A percentile compares a stretch with the other conserved stretches of the same genome.
Evolutionary conservation across 768 basidiomycete genomes (phyloP).

Genomic region (Trametes cinnabarina): DNA sequence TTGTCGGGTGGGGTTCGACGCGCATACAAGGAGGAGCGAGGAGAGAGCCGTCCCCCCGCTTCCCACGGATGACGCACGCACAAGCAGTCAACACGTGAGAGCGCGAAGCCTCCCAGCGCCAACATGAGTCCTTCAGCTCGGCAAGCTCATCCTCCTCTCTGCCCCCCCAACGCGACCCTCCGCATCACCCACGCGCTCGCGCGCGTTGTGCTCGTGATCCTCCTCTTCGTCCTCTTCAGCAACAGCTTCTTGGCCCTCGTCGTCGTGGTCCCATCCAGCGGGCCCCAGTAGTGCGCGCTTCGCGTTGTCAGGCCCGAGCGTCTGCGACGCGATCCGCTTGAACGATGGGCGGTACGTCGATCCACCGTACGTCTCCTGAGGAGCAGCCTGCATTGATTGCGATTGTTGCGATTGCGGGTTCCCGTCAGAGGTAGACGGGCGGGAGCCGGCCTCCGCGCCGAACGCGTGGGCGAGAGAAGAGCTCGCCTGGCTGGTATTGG

Average conservation of each 20-base stretch:
- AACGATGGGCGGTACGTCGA: constrained; percentile 53
- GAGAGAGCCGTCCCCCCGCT: background rate
- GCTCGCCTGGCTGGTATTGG: constrained; percentile 29
- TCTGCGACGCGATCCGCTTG: constrained; percentile 72
- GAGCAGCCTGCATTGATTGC: background rate
- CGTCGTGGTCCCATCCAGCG: constrained; percentile 33
- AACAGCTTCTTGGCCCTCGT: constrained; percentile 22
- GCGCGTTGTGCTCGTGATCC: background rate
- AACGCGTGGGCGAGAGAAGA: constrained; percentile 25
- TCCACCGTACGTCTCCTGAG: background rate
- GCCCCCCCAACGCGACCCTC: background rate
- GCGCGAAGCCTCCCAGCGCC: background rate
- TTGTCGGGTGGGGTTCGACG: background rate
- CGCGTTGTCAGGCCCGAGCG: constrained; percentile 55
- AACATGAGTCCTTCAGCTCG: background rate
- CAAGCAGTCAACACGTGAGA: background rate
- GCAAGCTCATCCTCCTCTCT: constrained; percentile 8
- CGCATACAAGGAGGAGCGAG: background rate
- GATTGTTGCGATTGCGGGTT: constrained; percentile 1
- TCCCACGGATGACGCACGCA: background rate
- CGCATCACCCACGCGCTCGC: background rate
- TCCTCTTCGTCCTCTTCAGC: constrained; percentile 8
- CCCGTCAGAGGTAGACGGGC: constrained; percentile 1
- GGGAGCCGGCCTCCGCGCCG: background rate
- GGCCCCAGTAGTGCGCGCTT: constrained; percentile 50